Conservation (phyloP, 2,329 filamentous ascomycete species). For the Aureobasidium sp. region DNA sequence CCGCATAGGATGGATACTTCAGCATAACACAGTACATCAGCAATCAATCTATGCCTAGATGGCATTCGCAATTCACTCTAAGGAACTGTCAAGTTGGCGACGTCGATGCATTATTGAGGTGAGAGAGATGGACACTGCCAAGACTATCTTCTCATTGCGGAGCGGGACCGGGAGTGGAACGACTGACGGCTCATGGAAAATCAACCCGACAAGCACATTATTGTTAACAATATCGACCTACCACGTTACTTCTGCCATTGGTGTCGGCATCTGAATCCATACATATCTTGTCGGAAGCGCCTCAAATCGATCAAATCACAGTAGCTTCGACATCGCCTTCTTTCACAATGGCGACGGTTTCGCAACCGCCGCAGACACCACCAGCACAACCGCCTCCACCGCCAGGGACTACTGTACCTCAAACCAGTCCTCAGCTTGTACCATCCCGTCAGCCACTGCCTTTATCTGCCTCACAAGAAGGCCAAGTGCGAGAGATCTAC, state of each 20-base stretch:
- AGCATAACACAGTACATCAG: neutral
- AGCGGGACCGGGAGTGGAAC: neutral
- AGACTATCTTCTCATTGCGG: neutral
- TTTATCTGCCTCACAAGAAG: slow-evolving; percentile 72
- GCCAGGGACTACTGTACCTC: neutral
- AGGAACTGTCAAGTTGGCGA: neutral
- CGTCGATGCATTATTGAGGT: no score
- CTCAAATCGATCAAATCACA: neutral
- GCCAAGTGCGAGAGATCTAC: slow-evolving; percentile 73
- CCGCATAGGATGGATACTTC: neutral
- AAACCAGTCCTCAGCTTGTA: neutral
- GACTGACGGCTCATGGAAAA: slow-evolving; percentile 4
- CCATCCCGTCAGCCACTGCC: slow-evolving; percentile 66
- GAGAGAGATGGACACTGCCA: neutral
- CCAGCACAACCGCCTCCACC: slow-evolving; percentile 5
- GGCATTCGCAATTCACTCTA: neutral
- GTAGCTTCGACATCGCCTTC: neutral
- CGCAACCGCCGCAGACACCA: slow-evolving; percentile 11
- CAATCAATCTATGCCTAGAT: neutral
- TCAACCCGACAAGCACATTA: neutral
- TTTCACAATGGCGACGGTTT: slow-evolving; percentile 11
- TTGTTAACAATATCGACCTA: neutral
- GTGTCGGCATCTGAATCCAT: neutral
- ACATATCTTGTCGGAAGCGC: no score
- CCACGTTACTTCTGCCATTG: neutral